Evolutionary conservation across 2,329 filamentous ascomycete species (phyloP).

Genomic region (Penicillium crustosum): DNA sequence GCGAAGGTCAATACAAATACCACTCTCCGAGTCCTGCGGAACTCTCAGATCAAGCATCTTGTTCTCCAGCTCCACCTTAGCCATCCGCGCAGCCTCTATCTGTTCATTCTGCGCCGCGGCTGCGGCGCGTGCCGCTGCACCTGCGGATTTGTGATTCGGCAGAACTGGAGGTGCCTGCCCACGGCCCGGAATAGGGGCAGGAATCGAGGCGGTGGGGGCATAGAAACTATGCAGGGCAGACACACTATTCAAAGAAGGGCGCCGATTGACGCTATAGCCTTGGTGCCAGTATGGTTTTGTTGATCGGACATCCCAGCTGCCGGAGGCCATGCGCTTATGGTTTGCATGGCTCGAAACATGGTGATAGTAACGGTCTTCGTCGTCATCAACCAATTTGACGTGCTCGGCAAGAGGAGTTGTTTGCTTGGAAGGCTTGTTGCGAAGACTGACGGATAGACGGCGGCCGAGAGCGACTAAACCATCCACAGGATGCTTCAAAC

Average conservation of each 20-base stretch:
- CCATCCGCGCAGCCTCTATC: slow-evolving; percentile 24
- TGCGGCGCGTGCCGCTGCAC: slow-evolving; percentile 49
- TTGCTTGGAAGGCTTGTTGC: slow-evolving; percentile 39
- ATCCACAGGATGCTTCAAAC: slow-evolving; percentile 42
- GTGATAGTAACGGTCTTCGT: slow-evolving; percentile 19
- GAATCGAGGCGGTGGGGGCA: slow-evolving; percentile 29
- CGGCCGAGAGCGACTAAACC: slow-evolving; percentile 44
- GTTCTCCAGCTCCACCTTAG: slow-evolving; percentile 32
- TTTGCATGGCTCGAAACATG: slow-evolving; percentile 14
- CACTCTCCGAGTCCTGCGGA: slow-evolving; percentile 49
- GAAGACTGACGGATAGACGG: slow-evolving; percentile 43
- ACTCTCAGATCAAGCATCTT: slow-evolving; percentile 34
- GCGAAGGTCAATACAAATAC: slow-evolving; percentile 48
- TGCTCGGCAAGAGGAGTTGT: slow-evolving; percentile 13
- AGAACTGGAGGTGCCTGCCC: slow-evolving; percentile 42
- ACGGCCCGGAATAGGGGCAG: slow-evolving; percentile 38
- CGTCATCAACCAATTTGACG: slow-evolving; percentile 10
- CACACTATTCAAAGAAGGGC: slow-evolving; percentile 38
- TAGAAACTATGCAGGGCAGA: slow-evolving; percentile 37
- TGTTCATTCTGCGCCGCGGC: slow-evolving; percentile 52
- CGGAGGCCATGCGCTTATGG: slow-evolving; percentile 24
- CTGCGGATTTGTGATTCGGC: slow-evolving; percentile 41
- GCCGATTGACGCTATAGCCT: slow-evolving; percentile 34
- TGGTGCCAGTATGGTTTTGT: slow-evolving; percentile 28
- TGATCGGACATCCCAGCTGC: slow-evolving; percentile 27